phyloP scores from a whole-genome alignment of 2,329 filamentous ascomycete species.

The Aureobasidium mangrovei region DNA sequence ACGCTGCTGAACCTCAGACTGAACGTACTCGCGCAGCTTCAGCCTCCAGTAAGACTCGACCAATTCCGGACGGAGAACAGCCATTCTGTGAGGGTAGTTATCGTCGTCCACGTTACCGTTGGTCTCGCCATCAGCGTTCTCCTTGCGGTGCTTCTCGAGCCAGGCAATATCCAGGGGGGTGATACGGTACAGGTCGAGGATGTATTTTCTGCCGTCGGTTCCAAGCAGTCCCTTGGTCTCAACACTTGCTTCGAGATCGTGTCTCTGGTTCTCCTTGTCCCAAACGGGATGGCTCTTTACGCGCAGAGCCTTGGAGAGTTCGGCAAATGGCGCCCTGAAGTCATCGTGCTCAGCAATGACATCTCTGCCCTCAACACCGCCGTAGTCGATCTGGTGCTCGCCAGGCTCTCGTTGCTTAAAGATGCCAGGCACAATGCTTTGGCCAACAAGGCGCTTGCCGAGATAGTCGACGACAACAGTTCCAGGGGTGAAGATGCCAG shows the following conservation, averaged over 20 bases:
- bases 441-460: conserved; percentile 91
- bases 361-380: conserved; percentile 94
- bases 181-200: conserved; percentile 91
- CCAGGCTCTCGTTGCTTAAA: conserved; percentile 97
- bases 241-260: conserved; percentile 89
- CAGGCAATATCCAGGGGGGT: conserved; percentile 85
- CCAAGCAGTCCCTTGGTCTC: conserved; percentile 97
- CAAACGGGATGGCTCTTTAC: conserved; percentile 95
- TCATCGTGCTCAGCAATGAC: conserved; percentile 83
- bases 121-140: conserved; percentile 26
- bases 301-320: conserved; percentile 80
- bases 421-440: conserved; percentile 96
- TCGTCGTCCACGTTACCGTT: conserved; percentile 32
- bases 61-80: conserved; percentile 80
- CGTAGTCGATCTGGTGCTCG: conserved; percentile 98
- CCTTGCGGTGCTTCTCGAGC: conserved; percentile 65
- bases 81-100: conserved; percentile 90
- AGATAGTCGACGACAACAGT: conserved; percentile 96
- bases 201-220: conserved; percentile 92
- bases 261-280: conserved; percentile 88
- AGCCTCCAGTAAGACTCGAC: conserved; percentile 76
- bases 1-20: conserved; percentile 62
- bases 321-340: conserved; percentile 76
- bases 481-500: conserved; percentile 86
- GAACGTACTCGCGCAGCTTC: conserved; percentile 85